Evolutionary conservation across 306 rosid genomes (phyloP), one percentile per base, ranked within the genome.

Genomic region (barrel medic (Medicago truncatula)): DNA sequence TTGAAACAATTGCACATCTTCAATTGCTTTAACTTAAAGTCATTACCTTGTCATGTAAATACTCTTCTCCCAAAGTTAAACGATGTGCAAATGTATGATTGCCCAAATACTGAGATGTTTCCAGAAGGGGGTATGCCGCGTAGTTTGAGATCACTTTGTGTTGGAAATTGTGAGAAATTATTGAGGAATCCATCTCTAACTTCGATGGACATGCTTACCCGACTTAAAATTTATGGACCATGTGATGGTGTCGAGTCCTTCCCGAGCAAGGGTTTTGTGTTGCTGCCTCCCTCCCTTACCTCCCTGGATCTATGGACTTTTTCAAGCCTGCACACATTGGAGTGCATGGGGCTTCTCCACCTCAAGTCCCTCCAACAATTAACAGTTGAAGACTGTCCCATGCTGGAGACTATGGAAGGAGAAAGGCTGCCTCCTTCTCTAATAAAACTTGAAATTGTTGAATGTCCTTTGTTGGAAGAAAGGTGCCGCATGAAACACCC

Each of bases 1-100:
- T 75, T 63, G 54, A 8, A 0, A 4, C 0, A 0, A 15, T 10
- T 63, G 20, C 0, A 0, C 1, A 11, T 67, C 57, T 0, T 0
- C 14, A 2, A 4, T 0, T 67, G 72, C 3, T 0, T 6, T 23
- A 67, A 44, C 4, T 43, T 67, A 21, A 67, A 67, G 39, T 67
- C 72, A 67, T 44, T 44, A 12, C 72, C 72, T 67, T 44, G 57
- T 67, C 72, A 13, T 38, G 8, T 13, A n/a, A 62, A 62, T 62
- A 62, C 6, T 62, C 67, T 62, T 62, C 23, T 34, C 21, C 67
- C 67, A 3, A 67, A 67, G 57, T 67, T 43, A 44, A 4, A 67
- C 7, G 1, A 1, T 0, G 0, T 67, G 6, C 0, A 0, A 0
- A 43, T 67, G 13, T 0, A 0, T 0, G 7, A 21, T 11, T 43